Conservation (phyloP, 345 rosid species). For the Euphorbia pulcherrima region DNA sequence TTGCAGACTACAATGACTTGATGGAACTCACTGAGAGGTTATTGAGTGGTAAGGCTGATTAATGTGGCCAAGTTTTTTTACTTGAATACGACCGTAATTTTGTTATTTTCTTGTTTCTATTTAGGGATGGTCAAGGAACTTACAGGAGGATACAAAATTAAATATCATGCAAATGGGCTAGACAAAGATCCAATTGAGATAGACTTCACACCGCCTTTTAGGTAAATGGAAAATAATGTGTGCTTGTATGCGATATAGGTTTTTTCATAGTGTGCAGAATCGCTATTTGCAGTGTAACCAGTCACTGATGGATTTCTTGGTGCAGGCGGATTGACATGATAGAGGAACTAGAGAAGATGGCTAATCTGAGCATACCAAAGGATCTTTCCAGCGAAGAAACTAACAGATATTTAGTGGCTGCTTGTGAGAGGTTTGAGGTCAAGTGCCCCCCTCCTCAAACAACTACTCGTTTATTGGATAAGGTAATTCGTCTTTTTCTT, state of each 20-base stretch:
- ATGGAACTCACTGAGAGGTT: conserved; percentile 82
- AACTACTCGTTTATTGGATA: conserved; percentile 80
- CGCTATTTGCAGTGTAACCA: background rate
- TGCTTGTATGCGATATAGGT: background rate
- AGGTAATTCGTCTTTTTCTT: conserved; percentile 38
- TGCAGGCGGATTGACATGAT: conserved; percentile 87
- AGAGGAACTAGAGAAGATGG: conserved; percentile 77
- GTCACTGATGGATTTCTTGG: conserved; percentile 12
- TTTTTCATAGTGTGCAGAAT: background rate
- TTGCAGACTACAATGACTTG: conserved; percentile 85
- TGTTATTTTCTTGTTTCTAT: conserved; percentile 9
- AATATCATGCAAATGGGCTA: conserved; percentile 79
- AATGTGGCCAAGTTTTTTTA: background rate
- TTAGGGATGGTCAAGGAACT: conserved; percentile 86
- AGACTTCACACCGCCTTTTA: conserved; percentile 94
- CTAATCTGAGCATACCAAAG: conserved; percentile 81
- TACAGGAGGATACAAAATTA: conserved; percentile 84
- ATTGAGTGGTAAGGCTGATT: conserved; percentile 60
- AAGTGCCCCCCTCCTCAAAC: conserved; percentile 94
- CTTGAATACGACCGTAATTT: background rate
- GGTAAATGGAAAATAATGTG: conserved; percentile 36
- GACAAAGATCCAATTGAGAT: conserved; percentile 89
- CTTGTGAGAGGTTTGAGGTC: conserved; percentile 67
- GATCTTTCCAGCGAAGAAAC: conserved; percentile 80
- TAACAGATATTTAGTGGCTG: conserved; percentile 65